Percentiles rank a stretch among this genome's conserved stretches.
phyloP scores from a whole-genome alignment of 2,329 filamentous ascomycete genomes.

The Metarhizium guizhouense region DNA sequence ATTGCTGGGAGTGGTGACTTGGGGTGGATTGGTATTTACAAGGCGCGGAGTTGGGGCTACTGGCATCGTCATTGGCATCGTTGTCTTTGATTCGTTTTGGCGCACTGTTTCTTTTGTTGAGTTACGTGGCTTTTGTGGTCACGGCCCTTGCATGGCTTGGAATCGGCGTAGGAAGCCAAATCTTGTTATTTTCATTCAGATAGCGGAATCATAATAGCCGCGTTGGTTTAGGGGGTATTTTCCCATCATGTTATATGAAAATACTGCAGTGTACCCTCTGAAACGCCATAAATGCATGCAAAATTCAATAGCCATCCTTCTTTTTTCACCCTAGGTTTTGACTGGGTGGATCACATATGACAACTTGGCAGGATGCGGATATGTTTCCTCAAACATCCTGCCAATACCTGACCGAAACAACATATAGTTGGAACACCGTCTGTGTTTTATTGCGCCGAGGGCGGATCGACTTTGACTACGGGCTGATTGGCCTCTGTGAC shows the following conservation, averaged over 20 bases:
- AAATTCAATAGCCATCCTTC: not conserved
- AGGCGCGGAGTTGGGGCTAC: conserved; percentile 6
- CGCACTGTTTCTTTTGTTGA: not conserved
- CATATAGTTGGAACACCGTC: not conserved
- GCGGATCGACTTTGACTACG: conserved; percentile 15
- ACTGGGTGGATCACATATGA: not conserved
- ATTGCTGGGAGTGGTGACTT: not conserved
- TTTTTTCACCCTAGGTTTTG: not conserved
- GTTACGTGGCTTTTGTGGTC: not conserved
- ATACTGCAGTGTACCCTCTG: not conserved
- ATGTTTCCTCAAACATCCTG: not conserved
- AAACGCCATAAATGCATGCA: conserved; percentile 7
- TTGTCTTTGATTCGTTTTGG: not conserved
- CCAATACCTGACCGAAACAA: not conserved
- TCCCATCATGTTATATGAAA: not conserved
- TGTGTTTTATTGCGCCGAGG: conserved; percentile 14
- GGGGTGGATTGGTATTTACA: not conserved
- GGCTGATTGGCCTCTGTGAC: conserved; percentile 13
- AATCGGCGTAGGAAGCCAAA: not conserved
- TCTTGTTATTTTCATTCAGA: not conserved
- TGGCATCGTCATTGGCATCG: not conserved
- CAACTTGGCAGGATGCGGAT: not conserved
- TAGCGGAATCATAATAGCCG: not conserved
- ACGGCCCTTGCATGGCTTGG: not conserved
- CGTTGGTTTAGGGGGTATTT: not conserved